phyloP scores from a whole-genome alignment of 805 yeast genomes.

The Cyberlindnera americana region DNA sequence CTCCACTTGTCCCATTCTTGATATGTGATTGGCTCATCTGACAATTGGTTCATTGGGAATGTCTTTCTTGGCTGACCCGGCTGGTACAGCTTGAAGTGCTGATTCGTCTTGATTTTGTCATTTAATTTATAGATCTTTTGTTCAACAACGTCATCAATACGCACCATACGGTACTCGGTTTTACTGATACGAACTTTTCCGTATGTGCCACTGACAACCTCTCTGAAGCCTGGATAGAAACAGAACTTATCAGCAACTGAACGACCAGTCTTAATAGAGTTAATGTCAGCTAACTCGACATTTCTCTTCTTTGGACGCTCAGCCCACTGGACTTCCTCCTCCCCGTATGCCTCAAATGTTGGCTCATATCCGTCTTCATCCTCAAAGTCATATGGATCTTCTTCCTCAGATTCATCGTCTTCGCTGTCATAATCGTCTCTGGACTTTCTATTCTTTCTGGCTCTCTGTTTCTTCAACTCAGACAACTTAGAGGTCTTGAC shows the following conservation, averaged over 20 bases:
- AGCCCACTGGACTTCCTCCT: slow-evolving; percentile 48
- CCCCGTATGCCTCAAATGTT: slow-evolving; percentile 36
- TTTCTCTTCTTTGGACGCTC: slow-evolving; percentile 39
- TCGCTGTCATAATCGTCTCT: slow-evolving; percentile 41
- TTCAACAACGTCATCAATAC: slow-evolving; percentile 60
- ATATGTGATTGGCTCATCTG: slow-evolving; percentile 68
- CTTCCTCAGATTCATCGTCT: slow-evolving; percentile 40
- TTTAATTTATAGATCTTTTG: slow-evolving; percentile 50
- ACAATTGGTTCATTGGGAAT: slow-evolving; percentile 74
- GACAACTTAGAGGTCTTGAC: slow-evolving; percentile 52
- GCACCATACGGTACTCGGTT: slow-evolving; percentile 79
- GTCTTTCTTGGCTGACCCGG: slow-evolving; percentile 69
- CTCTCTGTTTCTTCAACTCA: slow-evolving; percentile 74
- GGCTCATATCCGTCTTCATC: slow-evolving; percentile 43
- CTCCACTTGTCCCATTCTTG: slow-evolving; percentile 74
- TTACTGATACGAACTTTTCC: slow-evolving; percentile 76
- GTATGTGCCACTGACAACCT: slow-evolving; percentile 65
- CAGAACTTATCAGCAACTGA: slow-evolving; percentile 69
- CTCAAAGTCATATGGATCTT: slow-evolving; percentile 36
- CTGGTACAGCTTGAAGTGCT: slow-evolving; percentile 71
- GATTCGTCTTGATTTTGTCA: slow-evolving; percentile 43
- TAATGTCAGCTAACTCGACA: slow-evolving; percentile 62
- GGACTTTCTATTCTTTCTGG: slow-evolving; percentile 47
- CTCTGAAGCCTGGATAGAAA: slow-evolving; percentile 78
- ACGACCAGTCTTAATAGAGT: slow-evolving; percentile 74